Evolutionary conservation across 1,139 yeast genomes (phyloP).

Genomic region (Yamadazyma jaroonii): DNA sequence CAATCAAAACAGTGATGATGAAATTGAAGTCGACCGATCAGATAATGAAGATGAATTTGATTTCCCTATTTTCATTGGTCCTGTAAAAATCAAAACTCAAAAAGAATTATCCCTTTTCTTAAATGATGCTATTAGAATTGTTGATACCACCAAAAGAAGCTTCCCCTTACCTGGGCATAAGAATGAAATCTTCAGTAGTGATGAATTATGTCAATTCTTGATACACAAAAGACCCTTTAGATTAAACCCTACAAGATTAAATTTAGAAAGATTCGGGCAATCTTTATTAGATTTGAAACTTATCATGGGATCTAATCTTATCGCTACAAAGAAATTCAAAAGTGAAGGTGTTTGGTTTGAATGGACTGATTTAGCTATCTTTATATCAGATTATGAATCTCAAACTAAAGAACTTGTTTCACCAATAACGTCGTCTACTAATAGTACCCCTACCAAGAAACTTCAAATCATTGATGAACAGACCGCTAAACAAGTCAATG

Average conservation of each 20-base stretch:
- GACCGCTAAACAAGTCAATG: constrained; percentile 22
- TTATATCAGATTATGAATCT: constrained; percentile 16
- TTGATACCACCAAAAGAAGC: constrained; percentile 30
- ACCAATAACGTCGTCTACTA: constrained; percentile 6
- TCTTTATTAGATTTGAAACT: constrained; percentile 35
- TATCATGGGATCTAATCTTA: constrained; percentile 31
- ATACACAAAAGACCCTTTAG: constrained; percentile 28
- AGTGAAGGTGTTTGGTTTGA: constrained; percentile 50
- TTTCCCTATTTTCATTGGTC: constrained; percentile 36
- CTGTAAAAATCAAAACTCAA: constrained; percentile 18
- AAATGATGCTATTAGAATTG: constrained; percentile 20
- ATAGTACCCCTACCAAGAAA: constrained; percentile 9
- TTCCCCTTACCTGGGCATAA: constrained; percentile 43
- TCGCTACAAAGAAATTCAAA: constrained; percentile 34
- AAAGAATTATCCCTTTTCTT: constrained; percentile 24
- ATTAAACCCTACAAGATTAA: constrained; percentile 36
- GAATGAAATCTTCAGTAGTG: constrained; percentile 40
- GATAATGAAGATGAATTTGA: constrained; percentile 15
- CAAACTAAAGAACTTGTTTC: constrained; percentile 1
- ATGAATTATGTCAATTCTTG: constrained; percentile 31
- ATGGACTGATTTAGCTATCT: constrained; percentile 39
- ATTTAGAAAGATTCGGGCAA: constrained; percentile 45
- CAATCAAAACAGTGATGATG: constrained; percentile 5
- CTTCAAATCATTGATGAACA: constrained; percentile 15
- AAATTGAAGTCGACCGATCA: constrained; percentile 3